These are phyloP conservation scores for Trypanosoma mega DNA, from an alignment of 208 protist genomes.

Conservation along the genomic window DNA sequence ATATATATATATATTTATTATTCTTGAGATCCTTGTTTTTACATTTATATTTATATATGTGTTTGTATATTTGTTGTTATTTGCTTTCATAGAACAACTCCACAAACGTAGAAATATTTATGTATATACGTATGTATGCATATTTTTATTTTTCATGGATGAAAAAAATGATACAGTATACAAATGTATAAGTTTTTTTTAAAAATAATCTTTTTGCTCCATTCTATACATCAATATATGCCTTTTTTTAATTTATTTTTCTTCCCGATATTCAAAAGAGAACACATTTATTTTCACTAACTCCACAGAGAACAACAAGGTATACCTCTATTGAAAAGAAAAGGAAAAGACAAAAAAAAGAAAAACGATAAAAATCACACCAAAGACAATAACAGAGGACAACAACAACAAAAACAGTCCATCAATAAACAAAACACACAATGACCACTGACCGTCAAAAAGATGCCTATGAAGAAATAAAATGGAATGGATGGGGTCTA, in stretches of 20 bases:
- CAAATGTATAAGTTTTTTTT: too few relatives aligned
- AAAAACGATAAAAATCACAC: too few relatives aligned
- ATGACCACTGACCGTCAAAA: conserved; percentile 6
- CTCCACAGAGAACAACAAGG: too few relatives aligned
- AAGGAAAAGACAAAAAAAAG: too few relatives aligned
- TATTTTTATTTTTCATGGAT: too few relatives aligned
- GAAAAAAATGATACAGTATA: too few relatives aligned
- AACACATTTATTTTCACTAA: too few relatives aligned
- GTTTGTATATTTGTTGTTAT: background rate
- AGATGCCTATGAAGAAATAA: conserved; percentile 80
- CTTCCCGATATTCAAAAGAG: background rate
- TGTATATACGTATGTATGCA: too few relatives aligned
- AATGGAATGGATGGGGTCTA: conserved; percentile 92
- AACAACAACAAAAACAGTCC: background rate
- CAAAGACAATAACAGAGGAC: background rate
- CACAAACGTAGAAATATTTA: too few relatives aligned
- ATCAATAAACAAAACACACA: background rate
- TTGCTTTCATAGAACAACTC: too few relatives aligned
- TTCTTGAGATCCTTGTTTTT: background rate
- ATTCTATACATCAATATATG: conserved; percentile 16
- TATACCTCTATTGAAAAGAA: too few relatives aligned
- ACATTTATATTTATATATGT: background rate
- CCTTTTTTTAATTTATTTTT: conserved; percentile 9
- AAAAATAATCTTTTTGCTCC: conserved; percentile 6
- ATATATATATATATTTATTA: too few relatives aligned